Percentiles rank a stretch among this genome's conserved stretches.
These are phyloP conservation scores for Helotiales sp. DNA, from an alignment of 2,329 filamentous ascomycete genomes.

Conservation along the genomic window DNA sequence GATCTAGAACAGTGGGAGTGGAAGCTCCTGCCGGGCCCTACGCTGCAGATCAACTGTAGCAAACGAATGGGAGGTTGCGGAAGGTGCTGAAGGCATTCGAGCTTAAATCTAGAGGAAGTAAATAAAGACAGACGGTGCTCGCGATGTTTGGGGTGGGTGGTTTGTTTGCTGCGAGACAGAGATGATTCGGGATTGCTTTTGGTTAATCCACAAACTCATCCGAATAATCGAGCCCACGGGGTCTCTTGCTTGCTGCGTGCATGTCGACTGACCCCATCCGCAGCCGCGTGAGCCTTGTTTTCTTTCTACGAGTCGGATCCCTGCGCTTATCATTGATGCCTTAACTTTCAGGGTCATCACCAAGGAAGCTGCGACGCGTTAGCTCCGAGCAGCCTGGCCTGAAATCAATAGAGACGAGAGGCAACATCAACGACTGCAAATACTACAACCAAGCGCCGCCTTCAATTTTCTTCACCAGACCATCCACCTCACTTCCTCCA, in stretches of 20 bases:
- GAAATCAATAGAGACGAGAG: background rate
- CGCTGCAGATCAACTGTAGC: background rate
- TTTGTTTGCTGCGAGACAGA: background rate
- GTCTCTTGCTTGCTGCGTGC: background rate
- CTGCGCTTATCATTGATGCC: background rate
- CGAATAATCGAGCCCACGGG: background rate
- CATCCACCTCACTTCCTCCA: background rate
- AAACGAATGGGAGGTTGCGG: constrained; percentile 1
- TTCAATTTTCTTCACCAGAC: constrained; percentile 1
- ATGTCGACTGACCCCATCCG: background rate
- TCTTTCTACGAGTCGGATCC: background rate
- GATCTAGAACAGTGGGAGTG: background rate
- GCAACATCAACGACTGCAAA: background rate
- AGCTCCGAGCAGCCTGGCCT: background rate
- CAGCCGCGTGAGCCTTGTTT: background rate
- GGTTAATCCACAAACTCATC: background rate
- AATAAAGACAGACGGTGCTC: background rate
- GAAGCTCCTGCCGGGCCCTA: background rate
- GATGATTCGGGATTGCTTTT: background rate
- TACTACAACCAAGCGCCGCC: constrained; percentile 6
- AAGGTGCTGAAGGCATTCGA: constrained; percentile 13
- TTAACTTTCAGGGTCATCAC: background rate
- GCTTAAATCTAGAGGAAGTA: background rate
- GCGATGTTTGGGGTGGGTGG: background rate
- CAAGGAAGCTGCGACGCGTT: background rate